A percentile compares a stretch with the other conserved stretches of the same genome.
Conservation (phyloP, 441 rosid genomes). For the Mallotus japonicus region DNA sequence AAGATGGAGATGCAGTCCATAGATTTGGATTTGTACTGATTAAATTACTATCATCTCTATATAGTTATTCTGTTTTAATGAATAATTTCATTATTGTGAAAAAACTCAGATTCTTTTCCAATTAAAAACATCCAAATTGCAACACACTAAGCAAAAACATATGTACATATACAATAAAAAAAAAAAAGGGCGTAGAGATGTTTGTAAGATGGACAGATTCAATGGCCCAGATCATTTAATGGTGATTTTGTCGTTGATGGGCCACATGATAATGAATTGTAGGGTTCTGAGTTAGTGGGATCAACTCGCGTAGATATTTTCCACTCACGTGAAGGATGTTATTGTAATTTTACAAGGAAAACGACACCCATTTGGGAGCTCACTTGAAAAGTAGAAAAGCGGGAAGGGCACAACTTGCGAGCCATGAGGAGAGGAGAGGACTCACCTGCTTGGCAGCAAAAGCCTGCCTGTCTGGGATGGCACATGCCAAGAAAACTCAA, state of each 20-base stretch:
- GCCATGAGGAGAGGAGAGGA: constrained; percentile 11
- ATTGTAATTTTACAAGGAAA: not conserved
- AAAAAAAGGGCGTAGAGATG: not conserved
- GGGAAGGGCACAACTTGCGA: constrained; percentile 35
- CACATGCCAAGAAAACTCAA: constrained; percentile 26
- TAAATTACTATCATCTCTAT: no score
- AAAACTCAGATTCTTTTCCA: no score
- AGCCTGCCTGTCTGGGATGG: constrained; percentile 37
- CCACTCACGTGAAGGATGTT: not conserved
- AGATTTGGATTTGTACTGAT: no score
- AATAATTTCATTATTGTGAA: no score
- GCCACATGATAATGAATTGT: not conserved
- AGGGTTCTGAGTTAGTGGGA: constrained; percentile 18
- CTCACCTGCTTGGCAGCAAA: constrained; percentile 16
- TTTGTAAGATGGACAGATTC: constrained; percentile 7
- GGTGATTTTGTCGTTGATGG: constrained; percentile 8
- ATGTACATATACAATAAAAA: not conserved
- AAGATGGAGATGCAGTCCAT: no score
- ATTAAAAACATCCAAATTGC: no score
- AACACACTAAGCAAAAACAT: no score
- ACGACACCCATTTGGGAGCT: constrained; percentile 4
- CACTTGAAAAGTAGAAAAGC: constrained; percentile 8
- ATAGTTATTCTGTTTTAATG: no score
- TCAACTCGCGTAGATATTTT: constrained; percentile 7
- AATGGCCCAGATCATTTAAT: constrained; percentile 17